Base-by-base conservation (phyloP, 163 green algal species). In the Scenedesmus sp. region DNA sequence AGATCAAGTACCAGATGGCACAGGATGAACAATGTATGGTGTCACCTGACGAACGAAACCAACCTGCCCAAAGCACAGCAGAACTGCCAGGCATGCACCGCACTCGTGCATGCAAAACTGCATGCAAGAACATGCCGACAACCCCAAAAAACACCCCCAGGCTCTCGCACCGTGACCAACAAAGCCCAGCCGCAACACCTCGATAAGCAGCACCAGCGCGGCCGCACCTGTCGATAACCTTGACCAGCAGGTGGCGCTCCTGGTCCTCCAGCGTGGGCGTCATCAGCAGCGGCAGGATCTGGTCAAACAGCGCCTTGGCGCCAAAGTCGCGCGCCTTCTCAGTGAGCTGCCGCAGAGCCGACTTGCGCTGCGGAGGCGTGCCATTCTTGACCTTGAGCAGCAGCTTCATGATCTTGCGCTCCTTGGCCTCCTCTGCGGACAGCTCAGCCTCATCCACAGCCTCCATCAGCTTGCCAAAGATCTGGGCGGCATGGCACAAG, bases 301-400 rank as follows among this genome's bases (percentile, higher is more conserved):
- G 97, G 91, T 99, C 98, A 96, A 99, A 99, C 61, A 99, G 96
- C 43, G 98, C 94, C 18, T 96, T 97, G 0, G 98, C 98, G 35
- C 98, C 98, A 91, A 99, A 97, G 68, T 99, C 98, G 37, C 98
- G 94, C 10, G 98, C 98, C 94, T 99, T 99, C 94, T 99, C 98
- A 33, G 98, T 99, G 18, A 99, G 95, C 94, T 99, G 97, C 35
- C 98, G 93, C 91, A 99, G 95, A 37, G 98, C 97, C 13, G 91
- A 95, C 96, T 99, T 99, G 91, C 98, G 95, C 95, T 99, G 98
- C 44, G 97, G 97, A 18, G 98, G 98, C 37, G 97, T 99, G 42
- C 98, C 98, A 92, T 99, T 99, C 95, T 99, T 99, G 72, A 99
- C 97, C 96, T 99, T 99, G 85, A 99, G 96, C 94, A 99, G 96